Base-by-base conservation (phyloP, 441 rosid genomes). In the Iberis amara region DNA sequence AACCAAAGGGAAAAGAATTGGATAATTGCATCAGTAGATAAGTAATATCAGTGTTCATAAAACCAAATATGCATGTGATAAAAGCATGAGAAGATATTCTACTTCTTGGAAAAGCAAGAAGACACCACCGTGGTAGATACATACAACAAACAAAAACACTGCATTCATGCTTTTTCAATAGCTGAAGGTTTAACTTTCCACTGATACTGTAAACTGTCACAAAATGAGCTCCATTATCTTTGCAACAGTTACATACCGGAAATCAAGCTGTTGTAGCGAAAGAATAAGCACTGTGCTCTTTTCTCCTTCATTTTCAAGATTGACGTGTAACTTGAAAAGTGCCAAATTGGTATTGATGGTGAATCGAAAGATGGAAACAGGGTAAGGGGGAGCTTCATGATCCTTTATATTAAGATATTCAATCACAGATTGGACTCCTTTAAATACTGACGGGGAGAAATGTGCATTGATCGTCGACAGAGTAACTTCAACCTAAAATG, bases 221-320 rank as follows among this genome's bases (percentile, higher is more conserved):
- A 38, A 37, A 38, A 54, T 12, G 55, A 23, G 43, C 21, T 39
- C 12, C 1, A 10, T 32, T 39, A 39, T 42, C 11, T 13, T 44
- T 45, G 40, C 23, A 11, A 40, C 18, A 47, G 21, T 37, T 48
- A 62, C 80, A 30, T 73, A 86, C 96, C 91, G 9, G 64, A 77
- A 51, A 70, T 79, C 74, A 44, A 74, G 52, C 51, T 66, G 74
- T 9, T 65, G 73, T 37, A 81, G 60, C 55, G 78, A 68, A 68
- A 92, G 55, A 52, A 48, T 32, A 54, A 87, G 66, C 15, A 65
- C 47, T 59, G 80, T 73, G 75, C 83, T 77, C 53, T 76, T 70
- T 64, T 74, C 86, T 75, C 75, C 82, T 68, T 74, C 82, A 75
- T 83, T 79, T 61, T 68, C 88, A 68, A 92, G 79, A 78, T 86